Conservation (phyloP, 225 moss, liverwort and hornwort genomes). For the Climacium dendroides region DNA sequence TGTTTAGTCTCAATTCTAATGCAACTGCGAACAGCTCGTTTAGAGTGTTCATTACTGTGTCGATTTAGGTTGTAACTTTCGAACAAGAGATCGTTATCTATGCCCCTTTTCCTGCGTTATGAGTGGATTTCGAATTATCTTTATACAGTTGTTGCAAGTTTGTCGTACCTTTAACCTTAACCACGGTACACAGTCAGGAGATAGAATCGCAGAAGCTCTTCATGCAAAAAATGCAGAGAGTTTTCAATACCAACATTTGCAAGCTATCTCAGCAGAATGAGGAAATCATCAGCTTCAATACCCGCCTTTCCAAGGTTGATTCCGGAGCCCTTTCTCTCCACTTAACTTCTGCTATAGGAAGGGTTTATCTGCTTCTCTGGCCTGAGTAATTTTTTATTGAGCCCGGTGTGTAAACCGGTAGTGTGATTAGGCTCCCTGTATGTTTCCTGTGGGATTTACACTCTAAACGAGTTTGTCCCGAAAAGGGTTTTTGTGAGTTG, state of each 20-base stretch:
- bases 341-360: not conserved
- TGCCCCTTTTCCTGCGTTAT: not conserved
- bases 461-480: not conserved
- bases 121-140: not conserved
- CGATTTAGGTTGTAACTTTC: not conserved
- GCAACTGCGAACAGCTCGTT: not conserved
- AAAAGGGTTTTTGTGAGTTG: not conserved
- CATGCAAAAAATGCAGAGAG: conserved; percentile 42
- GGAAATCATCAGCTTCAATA: conserved; percentile 44
- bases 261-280: conserved; percentile 50
- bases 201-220: conserved; percentile 41
- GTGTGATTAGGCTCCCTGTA: not conserved
- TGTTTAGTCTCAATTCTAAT: not conserved
- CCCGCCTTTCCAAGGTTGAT: conserved; percentile 44
- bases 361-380: not conserved
- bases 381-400: not conserved
- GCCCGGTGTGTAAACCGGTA: not conserved
- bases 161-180: not conserved
- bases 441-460: not conserved
- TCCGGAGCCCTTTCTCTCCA: not conserved
- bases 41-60: not conserved
- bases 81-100: not conserved
- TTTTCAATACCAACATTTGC: conserved; percentile 23
- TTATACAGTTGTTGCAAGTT: not conserved
- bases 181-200: conserved; percentile 22